Conservation (phyloP, 305 asterid species). For the Solanum hybrid region DNA sequence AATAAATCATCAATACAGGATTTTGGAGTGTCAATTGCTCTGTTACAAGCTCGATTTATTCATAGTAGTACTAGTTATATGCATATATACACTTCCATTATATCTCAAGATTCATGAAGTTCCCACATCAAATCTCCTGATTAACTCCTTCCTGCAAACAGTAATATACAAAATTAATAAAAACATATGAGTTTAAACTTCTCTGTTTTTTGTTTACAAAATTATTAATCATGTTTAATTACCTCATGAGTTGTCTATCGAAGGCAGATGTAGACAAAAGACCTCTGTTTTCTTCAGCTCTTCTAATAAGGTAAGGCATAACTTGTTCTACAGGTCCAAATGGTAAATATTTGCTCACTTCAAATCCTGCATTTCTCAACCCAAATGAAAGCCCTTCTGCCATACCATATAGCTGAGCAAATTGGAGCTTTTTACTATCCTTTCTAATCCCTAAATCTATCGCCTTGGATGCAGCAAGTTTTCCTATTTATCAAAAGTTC, state of each 20-base stretch:
- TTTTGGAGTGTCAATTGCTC: neutral
- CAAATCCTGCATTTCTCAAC: conserved; percentile 55
- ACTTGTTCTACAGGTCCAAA: conserved; percentile 75
- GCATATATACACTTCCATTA: neutral
- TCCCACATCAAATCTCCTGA: conserved; percentile 19
- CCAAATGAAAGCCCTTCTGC: conserved; percentile 60
- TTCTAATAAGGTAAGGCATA: conserved; percentile 70
- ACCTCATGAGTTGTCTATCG: conserved; percentile 64
- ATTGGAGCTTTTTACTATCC: conserved; percentile 37
- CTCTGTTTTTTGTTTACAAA: neutral
- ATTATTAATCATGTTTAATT: neutral
- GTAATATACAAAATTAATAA: neutral
- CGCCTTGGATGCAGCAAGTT: conserved; percentile 54
- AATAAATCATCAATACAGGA: no score
- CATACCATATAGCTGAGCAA: conserved; percentile 86
- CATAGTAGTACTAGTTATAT: neutral
- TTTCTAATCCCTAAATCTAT: conserved; percentile 36
- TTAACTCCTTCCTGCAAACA: conserved; percentile 38
- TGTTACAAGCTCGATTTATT: neutral
- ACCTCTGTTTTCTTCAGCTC: conserved; percentile 89
- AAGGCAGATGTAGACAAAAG: conserved; percentile 41
- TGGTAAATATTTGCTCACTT: conserved; percentile 72
- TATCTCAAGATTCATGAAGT: neutral
- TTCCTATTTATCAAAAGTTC: conserved; percentile 24
- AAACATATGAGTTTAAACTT: neutral